Conservation (phyloP, 257 asterid genomes). For the Haberlea rhodopensis region DNA sequence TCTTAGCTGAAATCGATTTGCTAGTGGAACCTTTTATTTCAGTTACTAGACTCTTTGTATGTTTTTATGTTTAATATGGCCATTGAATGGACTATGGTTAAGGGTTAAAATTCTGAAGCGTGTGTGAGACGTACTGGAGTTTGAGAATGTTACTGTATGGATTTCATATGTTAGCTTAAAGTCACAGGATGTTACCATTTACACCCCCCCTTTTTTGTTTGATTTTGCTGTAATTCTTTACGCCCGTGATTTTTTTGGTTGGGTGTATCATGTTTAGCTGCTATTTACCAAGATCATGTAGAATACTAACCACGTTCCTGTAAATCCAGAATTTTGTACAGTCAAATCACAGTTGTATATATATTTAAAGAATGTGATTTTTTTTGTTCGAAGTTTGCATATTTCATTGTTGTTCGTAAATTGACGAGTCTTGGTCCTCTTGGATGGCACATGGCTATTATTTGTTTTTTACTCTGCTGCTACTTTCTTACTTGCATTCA, state of each 20-base stretch:
- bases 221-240: conserved; percentile 35
- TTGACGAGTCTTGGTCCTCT: not conserved
- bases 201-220: conserved; percentile 34
- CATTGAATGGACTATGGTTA: conserved; percentile 34
- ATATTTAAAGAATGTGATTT: not conserved
- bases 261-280: conserved; percentile 37
- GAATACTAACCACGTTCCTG: conserved; percentile 28
- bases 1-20: conserved; percentile 33
- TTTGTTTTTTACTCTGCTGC: not conserved
- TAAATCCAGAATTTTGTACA: conserved; percentile 27
- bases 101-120: conserved; percentile 46
- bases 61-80: conserved; percentile 35
- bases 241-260: conserved; percentile 31
- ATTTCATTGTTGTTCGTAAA: too few relatives aligned
- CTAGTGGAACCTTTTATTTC: conserved; percentile 40
- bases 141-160: conserved; percentile 35
- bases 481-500: not conserved
- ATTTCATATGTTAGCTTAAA: conserved; percentile 51
- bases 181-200: conserved; percentile 33
- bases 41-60: conserved; percentile 37
- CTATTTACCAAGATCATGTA: conserved; percentile 36
- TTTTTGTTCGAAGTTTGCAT: not conserved
- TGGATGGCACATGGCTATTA: too few relatives aligned
- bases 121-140: conserved; percentile 43
- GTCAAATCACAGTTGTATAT: conserved; percentile 22